Evolutionary conservation across 2,329 filamentous ascomycete species (phyloP).

Genomic region (Nakataea oryzae): DNA sequence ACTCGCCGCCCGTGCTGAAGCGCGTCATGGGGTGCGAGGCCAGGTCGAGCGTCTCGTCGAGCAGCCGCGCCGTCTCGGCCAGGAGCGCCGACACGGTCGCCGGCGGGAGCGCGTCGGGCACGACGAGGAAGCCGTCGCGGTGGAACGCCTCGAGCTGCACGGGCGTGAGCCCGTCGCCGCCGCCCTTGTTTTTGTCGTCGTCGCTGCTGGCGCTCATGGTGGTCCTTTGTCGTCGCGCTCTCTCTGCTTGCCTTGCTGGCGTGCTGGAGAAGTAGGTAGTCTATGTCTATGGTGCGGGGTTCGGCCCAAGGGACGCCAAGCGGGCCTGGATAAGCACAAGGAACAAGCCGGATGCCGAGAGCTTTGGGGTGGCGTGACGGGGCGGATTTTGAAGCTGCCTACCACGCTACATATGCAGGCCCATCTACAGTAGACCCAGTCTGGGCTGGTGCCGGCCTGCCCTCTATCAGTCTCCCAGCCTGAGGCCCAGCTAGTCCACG

Average conservation of each 20-base stretch:
- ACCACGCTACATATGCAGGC: too few relatives aligned
- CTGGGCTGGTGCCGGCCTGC: too few relatives aligned
- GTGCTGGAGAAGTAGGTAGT: not conserved
- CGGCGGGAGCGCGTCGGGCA: constrained; percentile 64
- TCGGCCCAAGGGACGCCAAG: not conserved
- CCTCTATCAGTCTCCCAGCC: too few relatives aligned
- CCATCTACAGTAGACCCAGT: too few relatives aligned
- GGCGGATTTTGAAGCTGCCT: too few relatives aligned
- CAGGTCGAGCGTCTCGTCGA: constrained; percentile 62
- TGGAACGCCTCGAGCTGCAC: constrained; percentile 64
- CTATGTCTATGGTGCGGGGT: not conserved
- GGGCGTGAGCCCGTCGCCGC: constrained; percentile 51
- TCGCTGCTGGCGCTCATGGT: not conserved
- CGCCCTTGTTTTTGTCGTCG: not conserved
- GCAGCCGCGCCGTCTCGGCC: constrained; percentile 61
- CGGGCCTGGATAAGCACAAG: not conserved
- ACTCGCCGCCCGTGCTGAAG: constrained; percentile 75
- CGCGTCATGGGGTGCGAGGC: constrained; percentile 81
- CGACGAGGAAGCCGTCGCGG: constrained; percentile 80
- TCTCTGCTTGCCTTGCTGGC: not conserved
- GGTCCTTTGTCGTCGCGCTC: too few relatives aligned
- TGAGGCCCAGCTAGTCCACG: too few relatives aligned
- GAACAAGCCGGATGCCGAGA: too few relatives aligned
- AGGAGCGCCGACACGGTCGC: constrained; percentile 60
- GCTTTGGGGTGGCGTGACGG: not conserved